These are phyloP conservation scores for Monosporascus cannonballus DNA, from an alignment of 2,329 filamentous ascomycete genomes.

Conservation along the genomic window DNA sequence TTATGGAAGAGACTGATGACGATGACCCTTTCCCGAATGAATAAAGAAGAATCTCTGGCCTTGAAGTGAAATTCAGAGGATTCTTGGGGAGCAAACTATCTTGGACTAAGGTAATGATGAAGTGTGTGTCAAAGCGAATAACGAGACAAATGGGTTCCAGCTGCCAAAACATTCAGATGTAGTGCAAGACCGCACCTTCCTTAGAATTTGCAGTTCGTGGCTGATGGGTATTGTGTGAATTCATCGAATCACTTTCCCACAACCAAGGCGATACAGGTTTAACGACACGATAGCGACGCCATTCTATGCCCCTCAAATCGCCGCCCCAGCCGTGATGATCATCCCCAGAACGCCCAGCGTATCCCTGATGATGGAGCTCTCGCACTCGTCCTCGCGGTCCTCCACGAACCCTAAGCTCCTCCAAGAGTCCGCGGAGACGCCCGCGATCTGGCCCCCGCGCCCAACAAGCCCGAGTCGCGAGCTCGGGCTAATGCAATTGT, in stretches of 20 bases:
- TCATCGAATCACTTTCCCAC: background rate
- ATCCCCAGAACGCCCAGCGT: background rate
- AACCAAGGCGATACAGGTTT: background rate
- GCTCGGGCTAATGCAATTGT: constrained; percentile 40
- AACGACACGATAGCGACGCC: background rate
- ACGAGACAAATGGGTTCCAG: too few species aligned
- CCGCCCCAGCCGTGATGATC: background rate
- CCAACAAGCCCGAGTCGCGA: constrained; percentile 26
- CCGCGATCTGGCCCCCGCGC: background rate
- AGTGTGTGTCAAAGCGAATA: too few species aligned
- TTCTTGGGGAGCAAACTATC: too few species aligned
- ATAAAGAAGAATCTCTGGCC: too few species aligned
- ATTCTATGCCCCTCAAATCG: background rate
- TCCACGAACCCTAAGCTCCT: constrained; percentile 12
- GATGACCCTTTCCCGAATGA: too few species aligned
- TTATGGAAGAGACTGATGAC: too few species aligned
- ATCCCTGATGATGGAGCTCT: constrained; percentile 3
- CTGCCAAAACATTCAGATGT: too few species aligned
- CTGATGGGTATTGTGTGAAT: too few species aligned
- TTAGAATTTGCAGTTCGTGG: too few species aligned
- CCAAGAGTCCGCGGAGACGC: constrained; percentile 16
- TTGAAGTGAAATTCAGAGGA: too few species aligned
- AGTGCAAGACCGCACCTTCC: too few species aligned
- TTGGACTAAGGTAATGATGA: too few species aligned
- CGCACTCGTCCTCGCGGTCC: constrained; percentile 2